These are phyloP conservation scores for Crithidia fasciculata DNA, from an alignment of 208 protist species.

Conservation along the genomic window DNA sequence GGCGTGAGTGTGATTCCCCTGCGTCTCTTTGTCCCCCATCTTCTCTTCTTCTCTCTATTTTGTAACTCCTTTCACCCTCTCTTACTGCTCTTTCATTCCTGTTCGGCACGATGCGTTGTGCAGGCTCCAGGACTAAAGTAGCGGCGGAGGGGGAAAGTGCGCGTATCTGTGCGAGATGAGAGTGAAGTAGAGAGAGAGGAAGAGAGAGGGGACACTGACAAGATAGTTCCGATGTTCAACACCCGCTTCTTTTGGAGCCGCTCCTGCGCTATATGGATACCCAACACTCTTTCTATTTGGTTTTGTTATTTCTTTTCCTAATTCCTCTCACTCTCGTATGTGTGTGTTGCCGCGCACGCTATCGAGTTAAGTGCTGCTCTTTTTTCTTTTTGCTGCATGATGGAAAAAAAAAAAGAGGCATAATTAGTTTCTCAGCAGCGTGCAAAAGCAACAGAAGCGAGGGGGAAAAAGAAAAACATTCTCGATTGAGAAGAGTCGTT, in stretches of 20 bases:
- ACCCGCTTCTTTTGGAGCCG: conserved; percentile 19
- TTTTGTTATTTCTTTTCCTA: not conserved
- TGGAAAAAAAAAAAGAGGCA: not conserved
- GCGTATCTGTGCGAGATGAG: not conserved
- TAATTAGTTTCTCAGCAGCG: too few species aligned
- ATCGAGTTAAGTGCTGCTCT: not conserved
- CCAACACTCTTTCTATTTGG: not conserved
- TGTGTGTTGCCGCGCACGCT: too few species aligned
- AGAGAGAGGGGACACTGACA: conserved; percentile 20
- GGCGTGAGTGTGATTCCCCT: conserved; percentile 20
- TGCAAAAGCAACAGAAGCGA: not conserved
- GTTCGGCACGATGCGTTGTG: too few species aligned
- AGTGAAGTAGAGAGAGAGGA: not conserved
- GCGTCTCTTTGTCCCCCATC: conserved; percentile 23
- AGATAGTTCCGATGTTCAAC: conserved; percentile 32
- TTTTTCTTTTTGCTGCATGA: not conserved
- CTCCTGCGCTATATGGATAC: conserved; percentile 21
- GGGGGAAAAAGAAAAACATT: not conserved
- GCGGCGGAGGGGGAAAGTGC: too few species aligned
- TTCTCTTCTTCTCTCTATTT: not conserved
- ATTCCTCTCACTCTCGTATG: not conserved
- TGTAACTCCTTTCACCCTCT: too few species aligned
- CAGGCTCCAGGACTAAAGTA: too few species aligned
- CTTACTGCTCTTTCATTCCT: too few species aligned
- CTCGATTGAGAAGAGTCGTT: too few species aligned